Percentiles rank a stretch among this genome's conserved stretches.
Evolutionary conservation across 805 yeast genomes (phyloP).

Genomic region (Groenewaldozyma tartarivorans): DNA sequence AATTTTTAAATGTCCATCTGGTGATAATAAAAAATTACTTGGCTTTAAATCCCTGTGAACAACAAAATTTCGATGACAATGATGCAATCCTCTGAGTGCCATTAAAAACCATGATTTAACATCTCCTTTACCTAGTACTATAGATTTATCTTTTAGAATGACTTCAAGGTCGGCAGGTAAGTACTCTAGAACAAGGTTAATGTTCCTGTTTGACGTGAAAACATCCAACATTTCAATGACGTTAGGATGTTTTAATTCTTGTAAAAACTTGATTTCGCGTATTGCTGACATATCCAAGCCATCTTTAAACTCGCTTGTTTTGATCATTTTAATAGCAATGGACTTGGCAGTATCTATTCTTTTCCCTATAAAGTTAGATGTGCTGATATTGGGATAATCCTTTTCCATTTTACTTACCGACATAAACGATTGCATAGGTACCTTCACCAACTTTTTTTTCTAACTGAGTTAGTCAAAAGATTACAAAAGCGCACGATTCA

Average conservation of each 20-base stretch:
- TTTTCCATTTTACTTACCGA: conserved; percentile 37
- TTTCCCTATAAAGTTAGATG: conserved; percentile 22
- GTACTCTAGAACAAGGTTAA: conserved; percentile 87
- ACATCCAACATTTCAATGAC: conserved; percentile 87
- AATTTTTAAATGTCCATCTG: conserved; percentile 78
- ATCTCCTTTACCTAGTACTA: conserved; percentile 76
- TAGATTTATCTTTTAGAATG: conserved; percentile 67
- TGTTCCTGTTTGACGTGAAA: conserved; percentile 50
- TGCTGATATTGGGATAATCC: background rate
- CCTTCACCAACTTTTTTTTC: conserved; percentile 97
- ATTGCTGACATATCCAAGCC: conserved; percentile 97
- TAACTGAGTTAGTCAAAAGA: conserved; percentile 5
- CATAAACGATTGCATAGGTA: conserved; percentile 86
- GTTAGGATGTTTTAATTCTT: conserved; percentile 68
- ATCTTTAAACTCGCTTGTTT: conserved; percentile 87
- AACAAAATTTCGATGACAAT: conserved; percentile 85
- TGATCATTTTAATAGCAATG: conserved; percentile 92
- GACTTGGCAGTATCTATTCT: conserved; percentile 45
- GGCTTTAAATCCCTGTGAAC: conserved; percentile 93
- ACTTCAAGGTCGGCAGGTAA: conserved; percentile 88
- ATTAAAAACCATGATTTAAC: conserved; percentile 89
- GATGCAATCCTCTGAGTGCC: conserved; percentile 92
- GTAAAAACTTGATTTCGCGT: conserved; percentile 82
- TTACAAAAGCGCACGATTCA: background rate
- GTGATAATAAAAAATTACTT: conserved; percentile 76